phyloP scores from a whole-genome alignment of 1,284 basidiomycete species.

The Cystobasidium sp. region DNA sequence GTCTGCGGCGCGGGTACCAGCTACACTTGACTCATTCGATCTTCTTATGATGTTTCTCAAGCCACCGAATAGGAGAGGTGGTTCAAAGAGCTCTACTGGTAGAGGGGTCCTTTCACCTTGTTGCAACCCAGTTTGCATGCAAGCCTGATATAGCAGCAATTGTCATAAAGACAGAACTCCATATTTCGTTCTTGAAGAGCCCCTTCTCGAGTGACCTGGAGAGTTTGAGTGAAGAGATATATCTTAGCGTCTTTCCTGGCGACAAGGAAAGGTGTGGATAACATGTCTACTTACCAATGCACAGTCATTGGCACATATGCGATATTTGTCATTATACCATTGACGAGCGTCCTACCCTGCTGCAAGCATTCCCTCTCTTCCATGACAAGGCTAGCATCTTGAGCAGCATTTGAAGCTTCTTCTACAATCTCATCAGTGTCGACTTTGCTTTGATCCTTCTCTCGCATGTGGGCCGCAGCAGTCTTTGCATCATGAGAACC shows the following conservation, averaged over 20 bases:
- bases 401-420: conserved; percentile 21
- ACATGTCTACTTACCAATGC: conserved; percentile 25
- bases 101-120: neutral
- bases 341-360: conserved; percentile 30
- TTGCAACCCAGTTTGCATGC: conserved; percentile 25
- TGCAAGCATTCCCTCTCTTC: conserved; percentile 32
- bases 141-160: conserved; percentile 30
- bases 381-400: conserved; percentile 37
- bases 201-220: conserved; percentile 36
- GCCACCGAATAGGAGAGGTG: neutral
- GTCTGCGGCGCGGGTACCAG: no score
- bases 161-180: conserved; percentile 38
- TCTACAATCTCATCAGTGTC: conserved; percentile 37
- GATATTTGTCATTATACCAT: conserved; percentile 37
- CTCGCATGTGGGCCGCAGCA: conserved; percentile 26
- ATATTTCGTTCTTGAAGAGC: conserved; percentile 37
- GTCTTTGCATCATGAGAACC: conserved; percentile 16
- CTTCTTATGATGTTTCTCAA: neutral
- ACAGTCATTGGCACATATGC: conserved; percentile 41
- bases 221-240: neutral
- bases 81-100: neutral
- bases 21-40: neutral
- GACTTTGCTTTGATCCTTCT: conserved; percentile 41
- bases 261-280: no score
- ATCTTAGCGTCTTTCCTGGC: neutral